Base-by-base conservation (phyloP, 495 filamentous ascomycete species). In the Tuber microsphaerosporum region DNA sequence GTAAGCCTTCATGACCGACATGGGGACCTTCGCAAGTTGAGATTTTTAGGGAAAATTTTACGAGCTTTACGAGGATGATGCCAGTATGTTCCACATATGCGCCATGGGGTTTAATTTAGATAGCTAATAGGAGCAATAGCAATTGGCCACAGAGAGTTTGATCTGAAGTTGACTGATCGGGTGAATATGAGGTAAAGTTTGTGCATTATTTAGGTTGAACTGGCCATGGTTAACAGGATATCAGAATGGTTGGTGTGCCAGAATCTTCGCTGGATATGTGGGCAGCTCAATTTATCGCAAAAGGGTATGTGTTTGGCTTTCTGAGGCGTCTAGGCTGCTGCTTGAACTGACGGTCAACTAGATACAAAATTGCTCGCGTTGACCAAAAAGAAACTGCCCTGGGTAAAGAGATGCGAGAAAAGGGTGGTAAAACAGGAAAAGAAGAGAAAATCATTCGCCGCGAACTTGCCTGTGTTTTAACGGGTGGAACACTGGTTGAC, bases 61-160 rank as follows among this genome's bases (percentile, higher is more conserved):
- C 83, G 95, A 99, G 83, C 87, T 99, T 0, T 99, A 97, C 83
- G 96, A 99, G 82, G 96, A 97, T 76, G 95, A 99, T 86, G 95
- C 95, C 20, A 97, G 56, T 65, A 34, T 12, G 56, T 65, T 34
- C 26, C 4, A 17, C 56, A 19, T 20, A 43, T 34, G 19, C 31
- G 22, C 31, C 0, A 17, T 71, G 3, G n/a, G 12, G 56, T 31
- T 71, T n/a, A 0, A 16, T 34, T n/a, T 42, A 43, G 70, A 20
- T 44, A 14, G 17, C 39, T 71, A 65, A 65, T 17, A 26, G n/a
- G 5, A 17, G 14, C 1, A 31, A 17, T 65, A 65, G 56, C 94
- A 0, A 93, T 99, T 74, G 96, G 96, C 19, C 93, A 98, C 82
- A 95, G 97, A 84, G 86, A 97, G 39, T 99, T 99, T 82, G 95